A percentile compares a stretch with the other conserved stretches of the same genome.
Conservation (phyloP, 768 basidiomycete genomes). For the Tylopilus felleus region DNA sequence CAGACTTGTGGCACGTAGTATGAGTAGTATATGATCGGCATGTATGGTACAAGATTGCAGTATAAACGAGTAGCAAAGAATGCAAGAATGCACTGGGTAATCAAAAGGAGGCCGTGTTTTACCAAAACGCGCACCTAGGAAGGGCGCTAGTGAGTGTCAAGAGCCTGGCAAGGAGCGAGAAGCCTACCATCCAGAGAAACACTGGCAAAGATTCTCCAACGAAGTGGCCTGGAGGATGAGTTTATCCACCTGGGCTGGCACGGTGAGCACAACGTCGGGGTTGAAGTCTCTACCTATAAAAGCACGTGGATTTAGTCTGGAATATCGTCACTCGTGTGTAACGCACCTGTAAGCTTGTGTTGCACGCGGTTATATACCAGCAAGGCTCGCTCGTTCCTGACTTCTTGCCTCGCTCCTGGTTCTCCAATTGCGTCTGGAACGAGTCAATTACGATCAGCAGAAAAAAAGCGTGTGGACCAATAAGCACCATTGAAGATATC, state of each 20-base stretch:
- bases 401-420: slow-evolving; percentile 67
- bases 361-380: slow-evolving; percentile 93
- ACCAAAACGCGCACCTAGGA: slow-evolving; percentile 76
- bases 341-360: slow-evolving; percentile 85
- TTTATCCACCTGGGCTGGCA: slow-evolving; percentile 86
- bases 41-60: slow-evolving; percentile 25
- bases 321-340: neutral
- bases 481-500: slow-evolving; percentile 84
- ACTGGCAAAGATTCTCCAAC: slow-evolving; percentile 93
- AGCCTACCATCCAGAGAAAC: slow-evolving; percentile 86
- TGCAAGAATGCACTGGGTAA: slow-evolving; percentile 10
- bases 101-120: slow-evolving; percentile 14
- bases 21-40: neutral
- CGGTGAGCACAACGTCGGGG: slow-evolving; percentile 67
- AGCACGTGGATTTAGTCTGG: neutral
- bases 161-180: neutral
- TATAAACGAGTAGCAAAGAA: slow-evolving; percentile 10
- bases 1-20: neutral
- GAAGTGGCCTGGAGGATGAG: slow-evolving; percentile 92
- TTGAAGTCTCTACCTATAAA: slow-evolving; percentile 86
- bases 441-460: neutral
- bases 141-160: slow-evolving; percentile 3
- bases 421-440: slow-evolving; percentile 44
- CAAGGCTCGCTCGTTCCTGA: slow-evolving; percentile 86
- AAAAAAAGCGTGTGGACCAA: slow-evolving; percentile 13